These are phyloP conservation scores for Phalaenopsis hybrid DNA, from an alignment of 116 monocot species.

Conservation along the genomic window DNA sequence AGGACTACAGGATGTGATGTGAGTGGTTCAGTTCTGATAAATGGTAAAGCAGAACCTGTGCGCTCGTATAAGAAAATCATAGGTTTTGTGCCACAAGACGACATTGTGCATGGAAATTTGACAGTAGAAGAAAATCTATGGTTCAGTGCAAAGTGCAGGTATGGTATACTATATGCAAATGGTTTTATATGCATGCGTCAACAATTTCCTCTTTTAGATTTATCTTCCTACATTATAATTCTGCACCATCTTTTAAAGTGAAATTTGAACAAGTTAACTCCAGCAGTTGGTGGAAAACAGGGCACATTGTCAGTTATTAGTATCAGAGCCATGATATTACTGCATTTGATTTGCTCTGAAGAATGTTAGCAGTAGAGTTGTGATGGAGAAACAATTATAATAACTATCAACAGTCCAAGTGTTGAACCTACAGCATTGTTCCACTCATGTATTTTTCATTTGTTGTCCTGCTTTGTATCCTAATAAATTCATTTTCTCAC, in stretches of 20 bases:
- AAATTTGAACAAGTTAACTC: background rate
- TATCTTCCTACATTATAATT: background rate
- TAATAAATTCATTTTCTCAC: background rate
- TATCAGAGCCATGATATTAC: background rate
- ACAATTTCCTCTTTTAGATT: background rate
- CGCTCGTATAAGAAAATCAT: conserved; percentile 54
- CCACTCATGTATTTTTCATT: background rate
- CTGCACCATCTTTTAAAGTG: background rate
- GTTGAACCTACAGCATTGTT: background rate
- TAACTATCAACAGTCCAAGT: background rate
- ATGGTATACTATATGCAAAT: background rate
- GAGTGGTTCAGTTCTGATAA: conserved; percentile 37
- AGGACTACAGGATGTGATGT: conserved; percentile 41
- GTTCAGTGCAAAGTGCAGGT: conserved; percentile 69
- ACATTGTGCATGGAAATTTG: conserved; percentile 61
- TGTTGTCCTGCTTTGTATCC: background rate
- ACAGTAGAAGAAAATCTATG: conserved; percentile 68
- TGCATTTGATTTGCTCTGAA: background rate
- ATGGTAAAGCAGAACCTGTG: conserved; percentile 39
- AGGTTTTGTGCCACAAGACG: conserved; percentile 68
- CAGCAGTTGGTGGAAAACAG: background rate
- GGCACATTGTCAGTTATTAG: background rate
- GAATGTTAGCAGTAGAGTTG: background rate
- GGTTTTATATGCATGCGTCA: background rate
- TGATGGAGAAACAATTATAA: conserved; percentile 1